Evolutionary conservation across 495 filamentous ascomycete genomes (phyloP).

Genomic region (Xylaria cubensis): DNA sequence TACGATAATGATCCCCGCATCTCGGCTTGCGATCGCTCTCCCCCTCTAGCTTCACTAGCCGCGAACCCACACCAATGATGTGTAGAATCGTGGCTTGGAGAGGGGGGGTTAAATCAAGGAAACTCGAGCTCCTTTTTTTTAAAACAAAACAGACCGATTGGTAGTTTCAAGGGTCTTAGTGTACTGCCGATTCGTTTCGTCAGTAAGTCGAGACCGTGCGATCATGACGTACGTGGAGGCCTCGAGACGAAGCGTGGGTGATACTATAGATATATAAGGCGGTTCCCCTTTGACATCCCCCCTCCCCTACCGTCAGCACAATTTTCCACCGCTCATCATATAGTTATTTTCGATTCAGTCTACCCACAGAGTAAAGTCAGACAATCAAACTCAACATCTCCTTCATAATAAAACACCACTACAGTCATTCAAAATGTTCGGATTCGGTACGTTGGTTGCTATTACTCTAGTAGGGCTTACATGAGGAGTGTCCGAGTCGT

Average conservation of each 20-base stretch:
- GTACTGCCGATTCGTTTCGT: not conserved
- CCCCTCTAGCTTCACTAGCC: not conserved
- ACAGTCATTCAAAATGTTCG: constrained; percentile 42
- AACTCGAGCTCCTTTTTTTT: not conserved
- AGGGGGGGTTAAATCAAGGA: constrained; percentile 1
- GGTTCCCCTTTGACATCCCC: not conserved
- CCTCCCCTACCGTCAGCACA: not conserved
- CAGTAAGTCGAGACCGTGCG: not conserved
- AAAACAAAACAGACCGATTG: not conserved
- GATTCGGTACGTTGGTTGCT: constrained; percentile 43
- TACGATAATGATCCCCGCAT: not conserved
- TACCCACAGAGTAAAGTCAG: not conserved
- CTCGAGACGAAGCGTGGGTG: not conserved
- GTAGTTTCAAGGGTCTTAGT: constrained; percentile 7
- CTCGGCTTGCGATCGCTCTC: not conserved
- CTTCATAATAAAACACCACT: not conserved
- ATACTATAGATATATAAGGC: not conserved
- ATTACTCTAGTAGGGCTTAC: not conserved
- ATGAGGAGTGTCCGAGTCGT: not conserved
- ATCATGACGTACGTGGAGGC: constrained; percentile 10
- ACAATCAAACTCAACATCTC: not conserved
- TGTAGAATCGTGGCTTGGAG: not conserved
- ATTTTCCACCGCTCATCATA: not conserved
- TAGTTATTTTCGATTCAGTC: not conserved
- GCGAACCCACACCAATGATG: constrained; percentile 5